Conservation (phyloP, 306 rosid genomes). For the Pueraria montana region DNA sequence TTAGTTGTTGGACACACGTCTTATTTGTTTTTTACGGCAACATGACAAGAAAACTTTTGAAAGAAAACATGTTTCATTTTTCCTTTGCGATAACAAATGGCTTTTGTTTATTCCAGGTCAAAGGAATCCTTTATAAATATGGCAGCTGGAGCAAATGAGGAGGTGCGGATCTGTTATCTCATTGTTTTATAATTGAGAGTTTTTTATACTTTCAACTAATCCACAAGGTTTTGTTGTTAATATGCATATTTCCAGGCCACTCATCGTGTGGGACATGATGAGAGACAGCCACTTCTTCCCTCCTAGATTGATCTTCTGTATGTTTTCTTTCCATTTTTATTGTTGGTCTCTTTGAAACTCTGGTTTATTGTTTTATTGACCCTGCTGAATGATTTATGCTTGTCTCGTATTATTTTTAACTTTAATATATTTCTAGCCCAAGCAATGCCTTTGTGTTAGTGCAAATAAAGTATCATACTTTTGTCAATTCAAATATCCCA, state of each 20-base stretch:
- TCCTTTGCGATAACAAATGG: conserved; percentile 38
- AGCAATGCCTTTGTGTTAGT: conserved; percentile 15
- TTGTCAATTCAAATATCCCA: conserved; percentile 9
- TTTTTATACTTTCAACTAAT: conserved; percentile 17
- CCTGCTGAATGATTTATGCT: conserved; percentile 35
- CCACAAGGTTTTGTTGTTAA: conserved; percentile 14
- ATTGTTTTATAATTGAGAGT: conserved; percentile 27
- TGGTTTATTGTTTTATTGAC: conserved; percentile 2
- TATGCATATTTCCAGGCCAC: conserved; percentile 67
- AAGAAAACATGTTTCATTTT: not conserved
- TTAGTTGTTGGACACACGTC: conserved; percentile 29
- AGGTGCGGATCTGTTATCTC: conserved; percentile 60
- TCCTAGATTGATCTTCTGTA: conserved; percentile 62
- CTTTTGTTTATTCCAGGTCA: conserved; percentile 64
- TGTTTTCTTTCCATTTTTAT: conserved; percentile 30
- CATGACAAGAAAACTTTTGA: conserved; percentile 9
- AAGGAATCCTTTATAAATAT: conserved; percentile 87
- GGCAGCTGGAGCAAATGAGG: conserved; percentile 98
- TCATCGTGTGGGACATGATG: conserved; percentile 80
- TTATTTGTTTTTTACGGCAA: not conserved
- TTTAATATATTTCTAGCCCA: not conserved
- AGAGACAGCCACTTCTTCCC: conserved; percentile 96
- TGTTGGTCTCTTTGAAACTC: conserved; percentile 16
- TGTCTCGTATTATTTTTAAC: not conserved
- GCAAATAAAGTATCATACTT: conserved; percentile 25